Base-by-base conservation (phyloP, 441 rosid genomes). In the Biscutella laevigata region DNA sequence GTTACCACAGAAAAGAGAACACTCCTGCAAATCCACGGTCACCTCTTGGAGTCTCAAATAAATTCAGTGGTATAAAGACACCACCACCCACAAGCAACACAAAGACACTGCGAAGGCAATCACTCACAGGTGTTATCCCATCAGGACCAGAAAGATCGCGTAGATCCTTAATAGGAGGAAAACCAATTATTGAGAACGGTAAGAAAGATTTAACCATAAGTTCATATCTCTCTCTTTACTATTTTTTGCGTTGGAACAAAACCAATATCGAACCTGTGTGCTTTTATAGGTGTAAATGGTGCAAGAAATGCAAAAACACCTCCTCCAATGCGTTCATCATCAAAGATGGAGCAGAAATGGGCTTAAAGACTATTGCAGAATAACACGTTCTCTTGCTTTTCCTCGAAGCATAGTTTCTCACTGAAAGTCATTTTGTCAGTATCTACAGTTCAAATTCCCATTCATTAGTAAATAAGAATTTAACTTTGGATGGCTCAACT, bases 91-190 rank as follows among this genome's bases (percentile, higher is more conserved):
- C 81, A 34, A 69, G 78, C 32, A 73, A 72, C 61, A 70, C 67
- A 39, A 81, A 75, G 76, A 62, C 79, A 30, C 11, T 42, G 15
- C 76, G 94, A 54, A 74, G 96, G 74, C 92, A 78, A 47, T 88
- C 98, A 33, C 82, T 92, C 21, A 88, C 89, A 2, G 85, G 87
- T 49, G 62, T 68, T 37, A 61, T 61, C 48, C 54, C 73, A 52
- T 58, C 74, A 4, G 78, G 69, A 10, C 43, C 59, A 24, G 77
- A 74, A 9, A 62, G 71, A 62, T 79, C 91, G 1, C 81, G 84
- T 8, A 73, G 88, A 52, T 78, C 91, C 64, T 91, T 96, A 44
- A 78, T 83, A 7, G 96, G 84, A 38, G 94, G 84, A 54, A 81
- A 80, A 44, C 71, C 53, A 26, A n/a, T n/a, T n/a, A 30, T 56